Evolutionary conservation across 257 asterid species (phyloP).

Genomic region (Ehretia macrophylla): DNA sequence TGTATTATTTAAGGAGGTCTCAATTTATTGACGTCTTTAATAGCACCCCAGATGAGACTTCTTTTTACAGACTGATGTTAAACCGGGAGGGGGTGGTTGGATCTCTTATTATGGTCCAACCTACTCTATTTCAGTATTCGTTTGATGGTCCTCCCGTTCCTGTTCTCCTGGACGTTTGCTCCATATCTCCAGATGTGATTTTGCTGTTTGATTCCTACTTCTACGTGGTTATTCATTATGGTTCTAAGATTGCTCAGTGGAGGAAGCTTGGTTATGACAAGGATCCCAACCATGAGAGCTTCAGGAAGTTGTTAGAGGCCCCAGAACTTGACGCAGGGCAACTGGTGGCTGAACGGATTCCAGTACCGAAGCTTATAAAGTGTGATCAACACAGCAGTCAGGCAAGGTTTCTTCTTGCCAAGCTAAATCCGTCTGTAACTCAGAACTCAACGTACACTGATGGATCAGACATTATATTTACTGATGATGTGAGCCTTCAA

Average conservation of each 20-base stretch:
- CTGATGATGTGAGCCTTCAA: conserved; percentile 86
- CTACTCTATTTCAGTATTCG: conserved; percentile 85
- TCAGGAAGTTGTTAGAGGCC: conserved; percentile 80
- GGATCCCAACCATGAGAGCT: conserved; percentile 74
- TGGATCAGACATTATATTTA: conserved; percentile 69
- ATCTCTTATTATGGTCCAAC: conserved; percentile 89
- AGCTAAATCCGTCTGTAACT: conserved; percentile 84
- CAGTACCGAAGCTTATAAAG: conserved; percentile 74
- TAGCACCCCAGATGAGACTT: conserved; percentile 86
- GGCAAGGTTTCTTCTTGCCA: conserved; percentile 90
- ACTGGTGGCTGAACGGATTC: conserved; percentile 66
- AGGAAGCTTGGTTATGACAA: conserved; percentile 69
- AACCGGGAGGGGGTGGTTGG: conserved; percentile 89
- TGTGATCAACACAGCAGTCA: conserved; percentile 97
- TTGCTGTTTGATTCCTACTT: conserved; percentile 88
- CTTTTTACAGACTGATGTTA: conserved; percentile 68
- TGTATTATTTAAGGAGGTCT: conserved; percentile 84
- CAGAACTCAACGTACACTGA: conserved; percentile 49
- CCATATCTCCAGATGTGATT: conserved; percentile 76
- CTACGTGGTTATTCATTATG: conserved; percentile 76
- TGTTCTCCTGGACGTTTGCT: conserved; percentile 73
- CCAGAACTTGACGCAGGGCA: conserved; percentile 77
- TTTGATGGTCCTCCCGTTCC: conserved; percentile 93
- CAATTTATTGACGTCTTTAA: conserved; percentile 84
- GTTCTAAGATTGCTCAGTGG: conserved; percentile 90